Percentiles rank a stretch among this genome's conserved stretches.
Evolutionary conservation across 805 yeast species (phyloP).

Genomic region (Zygosaccharomyces bisporus): DNA sequence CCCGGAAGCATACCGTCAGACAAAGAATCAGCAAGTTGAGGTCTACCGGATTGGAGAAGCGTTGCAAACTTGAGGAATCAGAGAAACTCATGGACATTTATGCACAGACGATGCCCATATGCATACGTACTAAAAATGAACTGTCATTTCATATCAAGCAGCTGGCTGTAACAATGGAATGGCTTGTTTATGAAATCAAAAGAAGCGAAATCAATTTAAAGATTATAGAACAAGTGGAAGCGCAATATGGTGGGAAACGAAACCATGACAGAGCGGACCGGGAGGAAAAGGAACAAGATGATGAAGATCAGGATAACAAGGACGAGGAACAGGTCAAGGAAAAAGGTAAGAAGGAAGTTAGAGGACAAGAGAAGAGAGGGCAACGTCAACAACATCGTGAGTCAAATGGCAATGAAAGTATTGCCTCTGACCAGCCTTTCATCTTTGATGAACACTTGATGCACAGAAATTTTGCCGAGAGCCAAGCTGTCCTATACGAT

Average conservation of each 20-base stretch:
- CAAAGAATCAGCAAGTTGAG: constrained; percentile 38
- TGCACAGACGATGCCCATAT: constrained; percentile 51
- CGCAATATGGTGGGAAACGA: not conserved
- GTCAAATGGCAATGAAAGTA: constrained; percentile 5
- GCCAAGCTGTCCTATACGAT: not conserved
- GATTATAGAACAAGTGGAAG: constrained; percentile 24
- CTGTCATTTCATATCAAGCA: constrained; percentile 44
- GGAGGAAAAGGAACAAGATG: not conserved
- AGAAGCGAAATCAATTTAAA: constrained; percentile 42
- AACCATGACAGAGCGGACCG: not conserved
- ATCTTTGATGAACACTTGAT: constrained; percentile 21
- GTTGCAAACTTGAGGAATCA: constrained; percentile 38
- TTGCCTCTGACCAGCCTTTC: constrained; percentile 21
- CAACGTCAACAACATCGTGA: constrained; percentile 1
- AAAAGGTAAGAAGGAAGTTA: not conserved
- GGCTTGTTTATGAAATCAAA: constrained; percentile 53
- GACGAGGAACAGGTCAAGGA: not conserved
- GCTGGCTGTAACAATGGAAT: constrained; percentile 50
- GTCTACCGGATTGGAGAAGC: constrained; percentile 36
- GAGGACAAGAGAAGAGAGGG: not conserved
- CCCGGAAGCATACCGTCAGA: constrained; percentile 26
- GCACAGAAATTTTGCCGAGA: constrained; percentile 11
- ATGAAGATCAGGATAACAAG: constrained; percentile 5
- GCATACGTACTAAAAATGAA: constrained; percentile 48
- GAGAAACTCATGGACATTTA: constrained; percentile 39